These are phyloP conservation scores for Phytophthora tentaculata DNA, from an alignment of 352 stramenopile genomes.

Conservation along the genomic window DNA sequence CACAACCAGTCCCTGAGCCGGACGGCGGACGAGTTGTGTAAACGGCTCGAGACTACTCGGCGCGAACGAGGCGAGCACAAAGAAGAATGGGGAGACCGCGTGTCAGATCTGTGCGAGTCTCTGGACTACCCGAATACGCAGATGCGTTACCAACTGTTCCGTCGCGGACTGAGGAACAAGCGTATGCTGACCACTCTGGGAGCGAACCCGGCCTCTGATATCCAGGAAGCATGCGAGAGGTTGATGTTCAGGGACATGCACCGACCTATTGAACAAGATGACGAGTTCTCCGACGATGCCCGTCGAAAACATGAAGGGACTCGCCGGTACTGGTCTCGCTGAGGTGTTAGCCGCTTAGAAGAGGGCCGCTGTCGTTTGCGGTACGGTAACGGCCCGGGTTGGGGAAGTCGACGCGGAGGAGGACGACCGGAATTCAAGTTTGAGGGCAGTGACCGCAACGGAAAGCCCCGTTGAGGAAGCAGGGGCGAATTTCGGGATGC, in stretches of 20 bases:
- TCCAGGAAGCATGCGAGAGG: conserved; percentile 5
- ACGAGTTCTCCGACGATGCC: neutral
- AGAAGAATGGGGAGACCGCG: conserved; percentile 1
- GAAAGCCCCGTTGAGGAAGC: no score
- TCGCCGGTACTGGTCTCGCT: neutral
- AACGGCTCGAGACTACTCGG: neutral
- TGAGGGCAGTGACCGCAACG: no score
- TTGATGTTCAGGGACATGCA: conserved; percentile 7
- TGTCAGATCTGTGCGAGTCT: conserved; percentile 1
- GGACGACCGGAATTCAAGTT: no score
- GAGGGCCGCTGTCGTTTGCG: neutral
- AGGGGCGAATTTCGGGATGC: no score
- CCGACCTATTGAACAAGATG: conserved; percentile 10
- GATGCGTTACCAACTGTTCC: neutral
- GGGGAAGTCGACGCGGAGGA: no score
- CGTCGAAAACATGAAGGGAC: neutral
- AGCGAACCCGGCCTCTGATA: neutral
- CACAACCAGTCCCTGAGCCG: neutral
- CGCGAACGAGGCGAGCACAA: neutral
- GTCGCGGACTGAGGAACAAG: conserved; percentile 6
- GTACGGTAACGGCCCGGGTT: no score
- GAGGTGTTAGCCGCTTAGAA: neutral
- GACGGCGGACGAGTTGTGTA: neutral
- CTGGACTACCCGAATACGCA: conserved; percentile 1
- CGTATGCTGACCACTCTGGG: neutral